Evolutionary conservation across 2,329 filamentous ascomycete genomes (phyloP), one percentile per base, ranked within the genome.

Genomic region (Penicillium rolfsii): DNA sequence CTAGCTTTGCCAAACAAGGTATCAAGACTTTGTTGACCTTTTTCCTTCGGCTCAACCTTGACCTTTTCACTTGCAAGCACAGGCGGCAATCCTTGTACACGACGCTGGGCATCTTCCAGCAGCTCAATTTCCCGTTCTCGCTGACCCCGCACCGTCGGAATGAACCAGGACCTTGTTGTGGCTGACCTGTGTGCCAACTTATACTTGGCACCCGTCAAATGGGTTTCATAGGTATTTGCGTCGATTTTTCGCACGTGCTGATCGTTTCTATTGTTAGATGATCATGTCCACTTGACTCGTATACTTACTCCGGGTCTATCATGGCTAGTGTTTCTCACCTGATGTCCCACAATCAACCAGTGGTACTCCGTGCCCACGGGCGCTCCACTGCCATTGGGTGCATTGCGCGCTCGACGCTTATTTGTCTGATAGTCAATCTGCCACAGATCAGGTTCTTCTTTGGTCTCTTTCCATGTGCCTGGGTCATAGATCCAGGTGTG

Each of bases 401-500:
- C 74, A 24, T 68, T 74, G 36, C 69, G 69, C 3, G 64, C 70
- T 2, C 74, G 65, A 52, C 70, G 59, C 61, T 76, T 77, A 19
- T 67, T 73, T 8, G 73, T 71, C 24, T 62, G 58, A 57, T 72
- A 76, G 46, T 76, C 71, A 30, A 76, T 70, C 40, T 66, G 65
- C 73, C 75, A 77, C 5, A 74, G 63, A 64, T 77, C 73, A 1
- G 74, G 74, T 50, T 75, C 74, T 33, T 70, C 64, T 49, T 74
- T 76, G 4, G 74, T 76, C 55, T 76, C 74, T 45, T 73, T 73
- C 73, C 73, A 76, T 11, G 66, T 57, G 0, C 74, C 74, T n/a
- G 66, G 66, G 24, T 76, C 72, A 50, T 77, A 77, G 46, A 70
- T 75, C 74, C 75, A 77, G 28, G 67, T 75, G 57, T 76, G 73